Percentiles rank a stretch among this genome's conserved stretches.
phyloP scores from a whole-genome alignment of 805 yeast species.

The Metschnikowia continentalis region DNA sequence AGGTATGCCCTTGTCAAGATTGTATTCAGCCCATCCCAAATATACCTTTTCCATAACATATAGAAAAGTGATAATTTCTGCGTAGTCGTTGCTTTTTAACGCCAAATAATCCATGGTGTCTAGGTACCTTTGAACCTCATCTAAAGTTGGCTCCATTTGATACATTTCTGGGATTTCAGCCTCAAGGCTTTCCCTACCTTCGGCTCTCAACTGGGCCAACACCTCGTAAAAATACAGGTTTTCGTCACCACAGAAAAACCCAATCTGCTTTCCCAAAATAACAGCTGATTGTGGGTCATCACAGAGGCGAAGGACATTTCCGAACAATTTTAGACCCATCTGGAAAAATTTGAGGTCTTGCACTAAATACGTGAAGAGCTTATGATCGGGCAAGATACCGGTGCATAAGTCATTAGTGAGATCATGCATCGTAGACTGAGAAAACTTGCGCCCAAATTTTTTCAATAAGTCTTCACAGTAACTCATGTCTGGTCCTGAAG shows the following conservation, averaged over 20 bases:
- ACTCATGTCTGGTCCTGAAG: slow-evolving; percentile 9
- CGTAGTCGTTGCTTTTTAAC: slow-evolving; percentile 27
- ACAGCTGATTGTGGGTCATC: slow-evolving; percentile 37
- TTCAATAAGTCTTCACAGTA: slow-evolving; percentile 20
- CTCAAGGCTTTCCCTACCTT: slow-evolving; percentile 20
- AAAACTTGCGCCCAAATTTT: slow-evolving; percentile 21
- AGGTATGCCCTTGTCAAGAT: slow-evolving; percentile 16
- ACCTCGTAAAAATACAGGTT: slow-evolving; percentile 40
- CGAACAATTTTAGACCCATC: slow-evolving; percentile 38
- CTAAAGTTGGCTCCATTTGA: slow-evolving; percentile 18
- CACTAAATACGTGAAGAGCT: slow-evolving; percentile 40
- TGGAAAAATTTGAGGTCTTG: slow-evolving; percentile 50
- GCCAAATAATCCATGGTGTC: slow-evolving; percentile 29
- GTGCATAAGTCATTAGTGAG: slow-evolving; percentile 43
- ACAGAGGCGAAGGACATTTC: slow-evolving; percentile 42
- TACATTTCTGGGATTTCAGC: slow-evolving; percentile 19
- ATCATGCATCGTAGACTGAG: slow-evolving; percentile 33
- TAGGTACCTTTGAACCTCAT: slow-evolving; percentile 37
- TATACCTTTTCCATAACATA: slow-evolving; percentile 50
- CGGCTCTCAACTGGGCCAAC: slow-evolving; percentile 21
- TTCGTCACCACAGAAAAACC: slow-evolving; percentile 46
- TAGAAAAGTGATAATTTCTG: slow-evolving; percentile 39
- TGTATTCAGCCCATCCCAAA: slow-evolving; percentile 47
- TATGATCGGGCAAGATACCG: slow-evolving; percentile 42
- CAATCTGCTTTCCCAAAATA: slow-evolving; percentile 46